A percentile compares a stretch with the other conserved stretches of the same genome.
These are phyloP conservation scores for Ophiocordyceps camponoti-rufipedis DNA, from an alignment of 2,329 filamentous ascomycete species.

Conservation along the genomic window DNA sequence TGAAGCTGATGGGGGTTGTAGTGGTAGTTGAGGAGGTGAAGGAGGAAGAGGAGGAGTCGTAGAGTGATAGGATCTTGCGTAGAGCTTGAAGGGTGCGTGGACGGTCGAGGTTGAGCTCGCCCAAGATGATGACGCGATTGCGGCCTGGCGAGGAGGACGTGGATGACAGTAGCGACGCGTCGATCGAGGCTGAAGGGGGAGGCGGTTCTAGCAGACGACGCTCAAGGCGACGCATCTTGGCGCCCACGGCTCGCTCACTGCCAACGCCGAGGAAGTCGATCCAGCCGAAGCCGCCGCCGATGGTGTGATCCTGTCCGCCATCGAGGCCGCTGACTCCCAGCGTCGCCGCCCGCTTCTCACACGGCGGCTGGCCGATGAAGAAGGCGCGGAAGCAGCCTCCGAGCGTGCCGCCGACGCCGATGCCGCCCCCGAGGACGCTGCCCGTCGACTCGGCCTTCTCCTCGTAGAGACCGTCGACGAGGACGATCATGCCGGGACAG, in stretches of 20 bases:
- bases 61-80: slow-evolving; percentile 57
- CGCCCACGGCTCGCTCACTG: slow-evolving; percentile 67
- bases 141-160: slow-evolving; percentile 18
- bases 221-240: slow-evolving; percentile 69
- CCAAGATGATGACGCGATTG: slow-evolving; percentile 53
- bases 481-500: slow-evolving; percentile 84
- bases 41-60: slow-evolving; percentile 20
- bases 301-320: slow-evolving; percentile 38
- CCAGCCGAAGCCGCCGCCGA: slow-evolving; percentile 82
- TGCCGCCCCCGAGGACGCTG: slow-evolving; percentile 54
- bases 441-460: slow-evolving; percentile 64
- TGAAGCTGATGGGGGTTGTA: slow-evolving; percentile 48
- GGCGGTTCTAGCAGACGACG: slow-evolving; percentile 39
- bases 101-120: slow-evolving; percentile 74
- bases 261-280: slow-evolving; percentile 89
- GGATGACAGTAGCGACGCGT: background rate
- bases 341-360: slow-evolving; percentile 65
- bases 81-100: slow-evolving; percentile 68
- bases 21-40: too few species aligned
- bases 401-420: slow-evolving; percentile 74
- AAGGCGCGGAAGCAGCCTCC: slow-evolving; percentile 86
- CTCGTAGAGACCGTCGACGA: slow-evolving; percentile 91
- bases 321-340: slow-evolving; percentile 50
- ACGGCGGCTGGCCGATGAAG: slow-evolving; percentile 80
- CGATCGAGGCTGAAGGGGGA: slow-evolving; percentile 5